These are phyloP conservation scores for Colletotrichum godetiae DNA, from an alignment of 2,329 filamentous ascomycete genomes.

Conservation along the genomic window DNA sequence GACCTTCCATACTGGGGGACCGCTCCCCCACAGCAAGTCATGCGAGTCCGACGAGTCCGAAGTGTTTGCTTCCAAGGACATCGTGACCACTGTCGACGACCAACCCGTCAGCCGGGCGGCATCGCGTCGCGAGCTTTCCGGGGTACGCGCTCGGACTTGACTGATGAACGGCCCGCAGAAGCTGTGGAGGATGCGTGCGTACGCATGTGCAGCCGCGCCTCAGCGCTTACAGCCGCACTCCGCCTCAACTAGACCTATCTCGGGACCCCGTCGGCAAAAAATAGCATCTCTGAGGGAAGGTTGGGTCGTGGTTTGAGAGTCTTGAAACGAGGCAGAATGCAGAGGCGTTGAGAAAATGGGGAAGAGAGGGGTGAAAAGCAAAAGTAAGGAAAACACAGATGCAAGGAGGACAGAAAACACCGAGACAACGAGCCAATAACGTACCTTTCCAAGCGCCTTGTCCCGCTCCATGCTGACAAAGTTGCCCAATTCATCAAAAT, in stretches of 20 bases:
- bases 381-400: conserved; percentile 22
- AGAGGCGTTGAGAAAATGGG: conserved; percentile 15
- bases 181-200: conserved; percentile 16
- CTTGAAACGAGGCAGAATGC: conserved; percentile 22
- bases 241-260: conserved; percentile 14
- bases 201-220: conserved; percentile 45
- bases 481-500: conserved; percentile 87
- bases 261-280: conserved; percentile 28
- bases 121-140: conserved; percentile 1
- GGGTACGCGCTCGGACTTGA: conserved; percentile 1
- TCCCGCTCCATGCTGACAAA: conserved; percentile 89
- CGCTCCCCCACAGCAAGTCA: conserved; percentile 7
- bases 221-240: conserved; percentile 40
- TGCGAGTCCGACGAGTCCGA: conserved; percentile 31
- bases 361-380: conserved; percentile 20
- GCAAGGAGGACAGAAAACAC: conserved; percentile 36
- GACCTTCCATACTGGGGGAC: background rate
- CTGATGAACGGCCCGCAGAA: conserved; percentile 11
- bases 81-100: background rate
- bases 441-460: conserved; percentile 85
- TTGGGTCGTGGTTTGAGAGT: conserved; percentile 1
- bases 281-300: conserved; percentile 12
- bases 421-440: conserved; percentile 42
- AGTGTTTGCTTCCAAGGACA: background rate
- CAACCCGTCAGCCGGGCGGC: conserved; percentile 1